Percentiles rank a stretch among this genome's conserved stretches.
phyloP scores from a whole-genome alignment of 2,329 filamentous ascomycete genomes.

The Clonostachys rosea region DNA sequence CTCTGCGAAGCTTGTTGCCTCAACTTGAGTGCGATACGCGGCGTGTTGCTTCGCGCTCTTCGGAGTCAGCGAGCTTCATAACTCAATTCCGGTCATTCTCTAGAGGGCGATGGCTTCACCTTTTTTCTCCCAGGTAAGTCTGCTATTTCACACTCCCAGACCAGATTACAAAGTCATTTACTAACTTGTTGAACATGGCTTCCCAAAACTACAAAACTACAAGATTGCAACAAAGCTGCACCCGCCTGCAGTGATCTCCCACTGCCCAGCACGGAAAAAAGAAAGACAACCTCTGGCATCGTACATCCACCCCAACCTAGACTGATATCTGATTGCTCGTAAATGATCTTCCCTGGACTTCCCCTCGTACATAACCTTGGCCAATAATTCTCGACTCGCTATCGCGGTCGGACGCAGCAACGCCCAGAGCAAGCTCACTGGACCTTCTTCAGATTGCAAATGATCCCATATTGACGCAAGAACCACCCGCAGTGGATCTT shows the following conservation, averaged over 20 bases:
- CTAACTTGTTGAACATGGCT: background rate
- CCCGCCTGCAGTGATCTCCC: too few relatives aligned
- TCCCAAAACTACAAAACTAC: background rate
- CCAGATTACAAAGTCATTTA: background rate
- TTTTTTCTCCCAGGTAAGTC: constrained; percentile 21
- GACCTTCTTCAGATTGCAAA: constrained; percentile 4
- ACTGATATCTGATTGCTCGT: too few relatives aligned
- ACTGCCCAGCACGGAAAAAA: background rate
- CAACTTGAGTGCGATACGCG: constrained; percentile 93
- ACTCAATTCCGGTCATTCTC: constrained; percentile 95
- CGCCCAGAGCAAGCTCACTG: too few relatives aligned
- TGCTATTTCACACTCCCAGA: background rate
- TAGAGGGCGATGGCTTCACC: constrained; percentile 62
- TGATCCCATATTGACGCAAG: constrained; percentile 7
- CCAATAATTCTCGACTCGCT: too few relatives aligned
- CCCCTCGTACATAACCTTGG: too few relatives aligned
- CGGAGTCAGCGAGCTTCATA: constrained; percentile 36
- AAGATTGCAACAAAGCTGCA: too few relatives aligned
- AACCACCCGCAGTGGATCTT: constrained; percentile 10
- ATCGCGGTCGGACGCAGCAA: too few relatives aligned
- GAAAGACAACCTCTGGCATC: background rate
- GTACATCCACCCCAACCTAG: too few relatives aligned
- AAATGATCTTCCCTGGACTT: too few relatives aligned
- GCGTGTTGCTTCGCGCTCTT: constrained; percentile 42
- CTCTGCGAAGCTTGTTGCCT: constrained; percentile 85